Base-by-base conservation (phyloP, 768 basidiomycete species). In the Boletus edulis region DNA sequence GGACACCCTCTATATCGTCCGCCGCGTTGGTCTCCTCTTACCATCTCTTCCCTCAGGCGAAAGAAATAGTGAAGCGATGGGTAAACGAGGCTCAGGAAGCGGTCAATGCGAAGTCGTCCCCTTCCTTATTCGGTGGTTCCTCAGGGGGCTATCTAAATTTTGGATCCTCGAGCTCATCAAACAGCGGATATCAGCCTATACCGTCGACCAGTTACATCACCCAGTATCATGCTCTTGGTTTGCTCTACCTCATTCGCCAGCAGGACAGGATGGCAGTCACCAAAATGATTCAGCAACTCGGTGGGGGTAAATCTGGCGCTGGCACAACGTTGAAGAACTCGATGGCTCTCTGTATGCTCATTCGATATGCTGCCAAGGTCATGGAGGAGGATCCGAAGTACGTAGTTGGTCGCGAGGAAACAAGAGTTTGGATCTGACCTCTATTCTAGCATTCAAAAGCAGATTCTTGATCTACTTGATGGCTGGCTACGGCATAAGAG, bases 371-470 rank as follows among this genome's bases (percentile, higher is more conserved):
- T 13, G 87, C 94, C n/a, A 98, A 98, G 74, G 92, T 98, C 46
- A 94, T 95, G 82, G 96, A 98, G 62, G 97, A 99, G 61, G 97
- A 99, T 72, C 89, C 92, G 12, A 98, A 98, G 97, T 98, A 71
- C 60, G 91, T 60, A 29, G 51, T 52, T 20, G n/a, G 46, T 54
- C 13, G 31, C 10, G 22, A 24, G 7, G n/a, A 18, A 14, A 37
- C 13, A 18, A 46, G 40, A 17, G 2, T 27, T 34, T 8, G 34
- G 39, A 55, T 46, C 44, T 51, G 17, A 52, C 9, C 17, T 1
- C 14, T 4, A 27, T 18, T 27, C 1, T 62, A 99, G 96, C 67
- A 77, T 95, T 24, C 94, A 96, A 72, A 85, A 82, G 57, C 94
- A 91, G 64, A 96, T 98, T 82, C 78, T 93, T 49, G 97, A 98